Evolutionary conservation across 805 yeast genomes (phyloP), one percentile per base, ranked within the genome.

Genomic region (Torulaspora maleeae): DNA sequence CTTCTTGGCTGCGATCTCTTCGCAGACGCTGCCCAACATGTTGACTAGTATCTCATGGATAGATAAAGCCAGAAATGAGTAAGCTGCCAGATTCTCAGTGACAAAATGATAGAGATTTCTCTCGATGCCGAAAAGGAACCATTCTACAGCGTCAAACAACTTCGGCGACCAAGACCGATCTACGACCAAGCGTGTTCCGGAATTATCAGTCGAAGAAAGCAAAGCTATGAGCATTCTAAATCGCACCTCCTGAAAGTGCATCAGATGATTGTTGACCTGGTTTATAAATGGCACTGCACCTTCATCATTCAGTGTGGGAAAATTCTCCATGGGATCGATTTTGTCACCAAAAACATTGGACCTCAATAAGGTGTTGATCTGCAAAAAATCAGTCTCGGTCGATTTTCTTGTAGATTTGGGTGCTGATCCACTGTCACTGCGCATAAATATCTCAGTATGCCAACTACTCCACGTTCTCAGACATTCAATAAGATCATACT

Each of bases 31-130:
- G 63, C 70, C 68, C 67, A 75, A 22, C 51, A 49, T 40, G 51
- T 80, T 78, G 0, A 74, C 64, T 10, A 78, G 52, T 0, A 77
- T 51, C 48, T 80, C 85, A 50, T 63, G 71, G 2, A 76, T 53
- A 1, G 78, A 58, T 3, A 71, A 47, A 3, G 61, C 61, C 3
- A 62, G 29, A 30, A 51, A 56, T 27, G 51, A 38, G 34, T 55
- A 46, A 2, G 34, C 36, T 4, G 27, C 15, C 6, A 38, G 7
- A 29, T 52, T 47, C 1, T 44, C 39, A 9, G 41, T 24, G 6
- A 64, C n/a, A 47, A 54, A 54, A 5, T 52, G 51, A 39, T 52
- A 58, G 1, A 58, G 30, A 16, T 51, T 60, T 10, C 46, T 41
- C 43, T 69, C 72, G 9, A 55, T 49, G n/a, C 60, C 58, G 22